Conservation (phyloP, 1,284 basidiomycete species). For the Rhodotorula glutinis region DNA sequence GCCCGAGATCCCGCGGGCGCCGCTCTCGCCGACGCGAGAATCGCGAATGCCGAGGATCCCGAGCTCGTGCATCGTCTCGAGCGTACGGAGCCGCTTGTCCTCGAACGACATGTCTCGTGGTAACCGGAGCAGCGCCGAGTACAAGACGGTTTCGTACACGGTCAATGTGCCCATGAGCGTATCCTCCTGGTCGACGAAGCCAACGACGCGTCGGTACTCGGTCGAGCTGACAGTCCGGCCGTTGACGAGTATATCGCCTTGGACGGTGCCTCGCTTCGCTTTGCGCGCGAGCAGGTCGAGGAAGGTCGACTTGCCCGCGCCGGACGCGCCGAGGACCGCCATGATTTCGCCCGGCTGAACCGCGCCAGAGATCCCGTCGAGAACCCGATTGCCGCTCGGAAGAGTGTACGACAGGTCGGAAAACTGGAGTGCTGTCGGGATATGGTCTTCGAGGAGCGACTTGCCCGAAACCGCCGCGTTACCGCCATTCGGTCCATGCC, state of each 20-base stretch:
- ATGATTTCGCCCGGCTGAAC: conserved; percentile 83
- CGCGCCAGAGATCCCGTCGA: conserved; percentile 74
- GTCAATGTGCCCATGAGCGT: conserved; percentile 93
- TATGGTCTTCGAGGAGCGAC: conserved; percentile 81
- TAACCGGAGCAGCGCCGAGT: conserved; percentile 81
- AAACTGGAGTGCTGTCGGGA: conserved; percentile 88
- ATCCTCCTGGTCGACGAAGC: conserved; percentile 97
- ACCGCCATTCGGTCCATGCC: conserved; percentile 58
- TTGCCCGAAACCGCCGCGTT: conserved; percentile 69
- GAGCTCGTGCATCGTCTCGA: conserved; percentile 94
- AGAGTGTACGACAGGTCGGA: conserved; percentile 76
- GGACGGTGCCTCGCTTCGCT: conserved; percentile 72
- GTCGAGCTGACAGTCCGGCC: conserved; percentile 70
- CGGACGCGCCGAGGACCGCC: conserved; percentile 94
- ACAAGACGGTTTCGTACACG: conserved; percentile 94
- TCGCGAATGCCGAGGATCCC: conserved; percentile 90
- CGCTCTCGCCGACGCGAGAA: conserved; percentile 79
- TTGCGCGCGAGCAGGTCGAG: conserved; percentile 92
- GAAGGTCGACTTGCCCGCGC: conserved; percentile 93
- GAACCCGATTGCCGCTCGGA: conserved; percentile 58
- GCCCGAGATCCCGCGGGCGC: conserved; percentile 84
- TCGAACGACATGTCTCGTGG: conserved; percentile 91
- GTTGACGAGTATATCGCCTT: conserved; percentile 78
- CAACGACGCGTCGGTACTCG: conserved; percentile 79
- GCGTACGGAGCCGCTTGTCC: conserved; percentile 87